Conservation (phyloP, 805 yeast species). For the Teunomyces kruisii region DNA sequence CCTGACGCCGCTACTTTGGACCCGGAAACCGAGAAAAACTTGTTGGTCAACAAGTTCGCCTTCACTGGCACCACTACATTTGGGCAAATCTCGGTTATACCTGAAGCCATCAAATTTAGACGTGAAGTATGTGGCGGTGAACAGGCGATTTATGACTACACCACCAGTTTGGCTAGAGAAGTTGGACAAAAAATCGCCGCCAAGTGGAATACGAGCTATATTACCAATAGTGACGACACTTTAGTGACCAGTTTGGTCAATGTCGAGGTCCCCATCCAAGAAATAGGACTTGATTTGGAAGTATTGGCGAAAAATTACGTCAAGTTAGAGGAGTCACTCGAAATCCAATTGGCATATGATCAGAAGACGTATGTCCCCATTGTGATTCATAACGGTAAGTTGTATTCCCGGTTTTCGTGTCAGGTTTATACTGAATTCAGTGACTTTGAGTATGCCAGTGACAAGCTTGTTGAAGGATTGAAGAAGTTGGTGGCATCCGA, state of each 20-base stretch:
- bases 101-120: conserved; percentile 55
- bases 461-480: conserved; percentile 29
- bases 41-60: conserved; percentile 47
- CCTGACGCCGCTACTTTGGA: conserved; percentile 27
- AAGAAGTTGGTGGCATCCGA: conserved; percentile 3
- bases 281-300: conserved; percentile 12
- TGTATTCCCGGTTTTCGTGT: conserved; percentile 51
- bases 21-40: conserved; percentile 18
- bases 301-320: conserved; percentile 1
- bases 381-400: conserved; percentile 33
- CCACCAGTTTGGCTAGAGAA: conserved; percentile 41
- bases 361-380: conserved; percentile 50
- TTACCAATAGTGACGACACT: conserved; percentile 36
- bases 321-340: neutral
- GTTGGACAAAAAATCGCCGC: conserved; percentile 42
- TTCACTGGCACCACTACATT: conserved; percentile 52
- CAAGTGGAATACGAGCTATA: conserved; percentile 37
- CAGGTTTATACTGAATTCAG: conserved; percentile 57
- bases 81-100: conserved; percentile 41
- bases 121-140: conserved; percentile 61
- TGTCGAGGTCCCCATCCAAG: conserved; percentile 35
- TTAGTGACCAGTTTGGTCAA: conserved; percentile 45
- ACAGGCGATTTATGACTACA: conserved; percentile 48
- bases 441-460: conserved; percentile 52
- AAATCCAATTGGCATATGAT: conserved; percentile 7